phyloP scores from a whole-genome alignment of 176 grass and related monocot genomes.

The Ensete ventricosum region DNA sequence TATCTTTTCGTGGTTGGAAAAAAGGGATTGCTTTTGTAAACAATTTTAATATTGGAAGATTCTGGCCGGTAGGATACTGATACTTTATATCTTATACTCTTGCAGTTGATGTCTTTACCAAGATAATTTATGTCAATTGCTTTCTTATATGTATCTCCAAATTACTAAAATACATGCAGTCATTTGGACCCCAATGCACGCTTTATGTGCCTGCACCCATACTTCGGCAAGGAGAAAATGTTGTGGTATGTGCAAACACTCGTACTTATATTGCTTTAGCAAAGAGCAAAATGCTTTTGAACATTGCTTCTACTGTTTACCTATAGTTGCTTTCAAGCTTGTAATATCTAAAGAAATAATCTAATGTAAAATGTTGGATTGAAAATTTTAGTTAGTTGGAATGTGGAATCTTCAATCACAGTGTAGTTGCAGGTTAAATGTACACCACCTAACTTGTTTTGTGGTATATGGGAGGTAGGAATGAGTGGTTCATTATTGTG shows the following conservation, averaged over 20 bases:
- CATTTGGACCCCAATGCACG: conserved; percentile 66
- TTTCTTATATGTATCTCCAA: conserved; percentile 17
- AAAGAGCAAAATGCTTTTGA: background rate
- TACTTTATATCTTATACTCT: conserved; percentile 1
- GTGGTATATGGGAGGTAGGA: no score
- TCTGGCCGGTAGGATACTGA: conserved; percentile 74
- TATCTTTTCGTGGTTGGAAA: conserved; percentile 92
- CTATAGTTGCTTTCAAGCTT: background rate
- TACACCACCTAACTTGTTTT: no score
- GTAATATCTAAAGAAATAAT: background rate
- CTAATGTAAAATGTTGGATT: background rate
- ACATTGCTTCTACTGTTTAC: background rate
- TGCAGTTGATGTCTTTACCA: background rate
- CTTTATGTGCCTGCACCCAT: conserved; percentile 81
- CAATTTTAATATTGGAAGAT: conserved; percentile 92
- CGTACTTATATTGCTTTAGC: background rate
- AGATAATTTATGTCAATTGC: background rate
- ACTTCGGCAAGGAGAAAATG: conserved; percentile 61
- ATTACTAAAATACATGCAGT: conserved; percentile 32
- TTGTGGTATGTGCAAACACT: conserved; percentile 42
- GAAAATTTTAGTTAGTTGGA: background rate
- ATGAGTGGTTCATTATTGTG: no score
- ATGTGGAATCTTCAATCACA: background rate
- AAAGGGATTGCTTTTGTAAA: conserved; percentile 95
- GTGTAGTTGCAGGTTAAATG: background rate